Evolutionary conservation across 495 filamentous ascomycete genomes (phyloP), one percentile per base, ranked within the genome.

Genomic region (Penicillium chermesinum): DNA sequence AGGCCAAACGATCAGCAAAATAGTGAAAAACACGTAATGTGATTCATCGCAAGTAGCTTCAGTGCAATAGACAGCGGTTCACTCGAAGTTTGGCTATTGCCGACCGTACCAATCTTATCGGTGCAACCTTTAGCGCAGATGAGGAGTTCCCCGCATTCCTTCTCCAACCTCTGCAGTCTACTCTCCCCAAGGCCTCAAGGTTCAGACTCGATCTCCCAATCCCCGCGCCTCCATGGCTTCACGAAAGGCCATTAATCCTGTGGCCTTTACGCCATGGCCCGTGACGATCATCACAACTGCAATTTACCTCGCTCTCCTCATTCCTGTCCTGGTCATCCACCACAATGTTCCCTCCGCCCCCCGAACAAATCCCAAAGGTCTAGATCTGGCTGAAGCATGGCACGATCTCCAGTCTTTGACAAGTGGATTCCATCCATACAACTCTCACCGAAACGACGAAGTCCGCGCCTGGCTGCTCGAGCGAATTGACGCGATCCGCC

Each of bases 311-410:
- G 83, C 82, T 21, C 64, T 91, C 18, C 65, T 86, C 47, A 77
- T 83, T 44, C 79, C 85, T 25, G 70, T 94, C 21, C 66, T 95
- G 48, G 69, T 86, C 49, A 75, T 88, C 48, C 87, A 95, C 61
- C 79, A 84, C 64, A 79, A 81, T 40, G 80, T 91, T 22, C 91
- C 91, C 1, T 50, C 77, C 25, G 78, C 82, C n/a, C 83, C 87
- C 1, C 70, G 54, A n/a, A 75, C 77, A 36, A 72, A 70, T 32
- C 71, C 74, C 16, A 66, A 66, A 30, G 88, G 86, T 18, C 69
- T 91, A 41, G 85, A 95, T 54, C 68, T 96, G 14, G 81, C 82
- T 19, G 80, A 89, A 69, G 91, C 91, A 17, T 97, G 91, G 91
- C 65, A 74, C 13, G 91, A 98, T 61, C 77, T 98, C 15, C 79